Percentiles rank a stretch among this genome's conserved stretches.
Evolutionary conservation across 2,329 filamentous ascomycete species (phyloP).

Genomic region (Aspergillus calidoustus): DNA sequence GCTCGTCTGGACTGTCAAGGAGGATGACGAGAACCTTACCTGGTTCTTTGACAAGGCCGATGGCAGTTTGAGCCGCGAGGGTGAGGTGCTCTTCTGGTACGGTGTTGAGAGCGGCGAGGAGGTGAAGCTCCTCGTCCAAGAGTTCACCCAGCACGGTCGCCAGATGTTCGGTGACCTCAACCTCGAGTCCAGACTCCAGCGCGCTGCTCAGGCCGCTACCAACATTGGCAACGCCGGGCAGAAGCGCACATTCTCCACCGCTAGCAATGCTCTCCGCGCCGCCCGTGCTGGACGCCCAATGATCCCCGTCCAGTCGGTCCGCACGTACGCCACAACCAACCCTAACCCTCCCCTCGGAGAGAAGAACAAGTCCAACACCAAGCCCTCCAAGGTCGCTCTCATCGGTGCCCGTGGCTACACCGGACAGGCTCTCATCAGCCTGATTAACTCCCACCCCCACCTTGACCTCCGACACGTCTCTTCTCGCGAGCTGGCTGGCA

Average conservation of each 20-base stretch:
- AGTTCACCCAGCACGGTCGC: slow-evolving; percentile 81
- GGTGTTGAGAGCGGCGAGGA: slow-evolving; percentile 81
- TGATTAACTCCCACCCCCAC: slow-evolving; percentile 85
- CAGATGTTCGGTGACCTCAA: slow-evolving; percentile 90
- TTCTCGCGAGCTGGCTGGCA: slow-evolving; percentile 86
- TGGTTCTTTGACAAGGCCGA: slow-evolving; percentile 99
- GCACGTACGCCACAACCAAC: slow-evolving; percentile 60
- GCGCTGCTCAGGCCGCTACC: slow-evolving; percentile 73
- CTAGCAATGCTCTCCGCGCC: slow-evolving; percentile 45
- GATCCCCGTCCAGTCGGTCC: slow-evolving; percentile 37
- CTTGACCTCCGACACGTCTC: slow-evolving; percentile 92
- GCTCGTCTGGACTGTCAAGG: slow-evolving; percentile 94
- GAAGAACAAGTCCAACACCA: slow-evolving; percentile 83
- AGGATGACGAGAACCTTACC: slow-evolving; percentile 92
- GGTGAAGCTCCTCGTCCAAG: slow-evolving; percentile 79
- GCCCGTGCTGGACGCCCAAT: slow-evolving; percentile 36
- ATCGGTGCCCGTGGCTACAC: slow-evolving; percentile 95
- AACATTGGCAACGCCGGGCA: slow-evolving; percentile 61
- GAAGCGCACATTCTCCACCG: slow-evolving; percentile 70
- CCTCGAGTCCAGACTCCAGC: slow-evolving; percentile 81
- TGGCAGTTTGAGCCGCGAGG: slow-evolving; percentile 82
- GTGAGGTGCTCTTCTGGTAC: slow-evolving; percentile 96
- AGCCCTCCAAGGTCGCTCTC: slow-evolving; percentile 78
- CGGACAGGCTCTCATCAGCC: slow-evolving; percentile 83
- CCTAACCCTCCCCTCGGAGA: slow-evolving; percentile 88